Evolutionary conservation across 2,329 filamentous ascomycete species (phyloP).

Genomic region (Ascomycota sp.): DNA sequence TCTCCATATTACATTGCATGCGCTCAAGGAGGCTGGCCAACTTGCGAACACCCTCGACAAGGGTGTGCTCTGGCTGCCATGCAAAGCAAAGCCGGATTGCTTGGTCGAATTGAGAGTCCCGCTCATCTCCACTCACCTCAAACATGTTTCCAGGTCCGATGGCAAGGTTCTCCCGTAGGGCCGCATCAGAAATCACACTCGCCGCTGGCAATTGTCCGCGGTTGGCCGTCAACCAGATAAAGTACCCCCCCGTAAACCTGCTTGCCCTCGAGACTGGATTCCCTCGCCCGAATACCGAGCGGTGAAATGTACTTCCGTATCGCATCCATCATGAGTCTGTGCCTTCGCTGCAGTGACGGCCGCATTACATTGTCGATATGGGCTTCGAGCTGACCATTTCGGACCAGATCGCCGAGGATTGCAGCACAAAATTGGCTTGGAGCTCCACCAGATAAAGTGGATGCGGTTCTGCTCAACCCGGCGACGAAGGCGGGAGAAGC

Average conservation of each 20-base stretch:
- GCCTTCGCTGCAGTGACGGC: constrained; percentile 24
- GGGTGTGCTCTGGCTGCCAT: constrained; percentile 45
- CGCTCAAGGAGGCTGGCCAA: constrained; percentile 27
- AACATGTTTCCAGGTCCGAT: constrained; percentile 53
- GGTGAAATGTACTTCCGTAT: constrained; percentile 40
- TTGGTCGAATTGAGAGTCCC: constrained; percentile 31
- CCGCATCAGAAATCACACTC: constrained; percentile 34
- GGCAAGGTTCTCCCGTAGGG: constrained; percentile 40
- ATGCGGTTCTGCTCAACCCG: constrained; percentile 31
- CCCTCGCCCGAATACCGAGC: constrained; percentile 30
- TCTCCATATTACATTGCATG: constrained; percentile 10
- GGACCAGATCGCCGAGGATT: constrained; percentile 27
- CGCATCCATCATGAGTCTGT: constrained; percentile 31
- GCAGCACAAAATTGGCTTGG: constrained; percentile 33
- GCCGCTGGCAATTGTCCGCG: constrained; percentile 22
- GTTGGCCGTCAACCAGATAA: constrained; percentile 58
- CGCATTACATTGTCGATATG: constrained; percentile 21
- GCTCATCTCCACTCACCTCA: constrained; percentile 38
- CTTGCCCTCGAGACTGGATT: constrained; percentile 17
- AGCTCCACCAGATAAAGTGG: constrained; percentile 34
- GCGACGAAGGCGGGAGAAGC: constrained; percentile 33
- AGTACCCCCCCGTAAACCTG: constrained; percentile 62
- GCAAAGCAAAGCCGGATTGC: constrained; percentile 49
- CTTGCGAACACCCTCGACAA: constrained; percentile 47
- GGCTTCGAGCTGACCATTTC: constrained; percentile 19